A percentile compares a stretch with the other conserved stretches of the same genome.
Conservation (phyloP, 495 filamentous ascomycete species). For the Lentithecium fluviatile region DNA sequence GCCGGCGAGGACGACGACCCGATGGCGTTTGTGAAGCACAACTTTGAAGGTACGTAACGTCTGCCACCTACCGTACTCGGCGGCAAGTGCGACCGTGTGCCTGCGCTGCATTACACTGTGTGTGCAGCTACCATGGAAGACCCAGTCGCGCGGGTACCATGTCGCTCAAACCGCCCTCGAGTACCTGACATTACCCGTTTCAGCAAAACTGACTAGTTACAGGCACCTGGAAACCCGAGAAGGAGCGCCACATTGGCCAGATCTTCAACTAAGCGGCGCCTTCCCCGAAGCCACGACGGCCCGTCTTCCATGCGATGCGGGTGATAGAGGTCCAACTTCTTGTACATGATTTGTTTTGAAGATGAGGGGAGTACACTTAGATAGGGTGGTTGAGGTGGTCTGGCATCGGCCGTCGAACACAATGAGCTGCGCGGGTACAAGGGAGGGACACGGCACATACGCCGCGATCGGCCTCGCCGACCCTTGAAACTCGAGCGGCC, state of each 20-base stretch:
- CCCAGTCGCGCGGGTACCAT: not conserved
- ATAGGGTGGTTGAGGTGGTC: no score
- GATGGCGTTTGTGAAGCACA: conserved; percentile 97
- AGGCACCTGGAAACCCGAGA: conserved; percentile 82
- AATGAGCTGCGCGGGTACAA: not conserved
- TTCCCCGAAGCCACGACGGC: not conserved
- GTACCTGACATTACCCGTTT: conserved; percentile 1
- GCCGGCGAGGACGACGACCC: conserved; percentile 88
- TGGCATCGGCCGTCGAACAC: not conserved
- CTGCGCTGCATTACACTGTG: conserved; percentile 1
- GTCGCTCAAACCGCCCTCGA: conserved; percentile 27
- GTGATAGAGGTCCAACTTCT: not conserved
- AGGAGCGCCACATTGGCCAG: conserved; percentile 54
- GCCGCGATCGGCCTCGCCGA: not conserved
- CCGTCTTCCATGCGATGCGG: not conserved
- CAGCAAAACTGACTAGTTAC: conserved; percentile 19
- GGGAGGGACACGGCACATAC: not conserved
- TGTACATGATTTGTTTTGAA: conserved; percentile 2
- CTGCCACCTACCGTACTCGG: conserved; percentile 39
- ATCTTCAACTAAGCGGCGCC: conserved; percentile 21
- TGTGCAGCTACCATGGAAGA: not conserved
- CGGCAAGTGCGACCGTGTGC: conserved; percentile 5
- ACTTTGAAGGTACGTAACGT: conserved; percentile 77
- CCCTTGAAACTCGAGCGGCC: not conserved
- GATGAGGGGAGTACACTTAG: not conserved